Conservation (phyloP, 2,329 filamentous ascomycete species). For the Annulohypoxylon truncatum region DNA sequence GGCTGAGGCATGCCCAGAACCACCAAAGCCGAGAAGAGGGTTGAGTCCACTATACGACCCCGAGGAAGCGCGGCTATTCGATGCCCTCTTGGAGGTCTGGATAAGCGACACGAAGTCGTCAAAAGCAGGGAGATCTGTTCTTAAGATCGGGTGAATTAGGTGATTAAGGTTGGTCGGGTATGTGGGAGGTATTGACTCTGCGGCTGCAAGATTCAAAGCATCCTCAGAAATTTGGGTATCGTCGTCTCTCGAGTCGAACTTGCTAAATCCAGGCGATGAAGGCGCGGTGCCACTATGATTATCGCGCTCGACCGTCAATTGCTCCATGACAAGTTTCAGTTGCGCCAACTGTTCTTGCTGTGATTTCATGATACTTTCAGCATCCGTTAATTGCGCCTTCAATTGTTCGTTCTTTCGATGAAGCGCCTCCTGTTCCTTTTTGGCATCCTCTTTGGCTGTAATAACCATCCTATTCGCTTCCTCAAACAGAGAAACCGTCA, state of each 20-base stretch:
- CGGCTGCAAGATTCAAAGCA: conserved; percentile 52
- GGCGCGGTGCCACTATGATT: conserved; percentile 81
- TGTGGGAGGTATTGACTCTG: conserved; percentile 62
- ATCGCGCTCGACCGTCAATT: conserved; percentile 79
- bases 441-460: conserved; percentile 87
- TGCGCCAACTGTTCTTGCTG: conserved; percentile 94
- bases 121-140: conserved; percentile 83
- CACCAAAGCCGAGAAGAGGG: conserved; percentile 63
- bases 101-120: conserved; percentile 87
- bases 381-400: conserved; percentile 85
- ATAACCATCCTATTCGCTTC: conserved; percentile 99
- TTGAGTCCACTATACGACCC: conserved; percentile 75
- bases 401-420: conserved; percentile 90
- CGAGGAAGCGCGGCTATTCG: conserved; percentile 75
- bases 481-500: conserved; percentile 95
- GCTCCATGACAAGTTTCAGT: conserved; percentile 92
- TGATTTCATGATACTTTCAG: conserved; percentile 84
- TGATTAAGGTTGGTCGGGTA: conserved; percentile 81
- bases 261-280: conserved; percentile 81
- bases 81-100: conserved; percentile 70
- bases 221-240: conserved; percentile 54
- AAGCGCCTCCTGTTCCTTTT: conserved; percentile 82
- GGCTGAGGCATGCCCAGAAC: conserved; percentile 59
- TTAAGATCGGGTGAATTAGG: conserved; percentile 83
- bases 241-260: conserved; percentile 70